Evolutionary conservation across 164 flowering plant genomes (phyloP).

Genomic region (Aristolochia fimbriata): DNA sequence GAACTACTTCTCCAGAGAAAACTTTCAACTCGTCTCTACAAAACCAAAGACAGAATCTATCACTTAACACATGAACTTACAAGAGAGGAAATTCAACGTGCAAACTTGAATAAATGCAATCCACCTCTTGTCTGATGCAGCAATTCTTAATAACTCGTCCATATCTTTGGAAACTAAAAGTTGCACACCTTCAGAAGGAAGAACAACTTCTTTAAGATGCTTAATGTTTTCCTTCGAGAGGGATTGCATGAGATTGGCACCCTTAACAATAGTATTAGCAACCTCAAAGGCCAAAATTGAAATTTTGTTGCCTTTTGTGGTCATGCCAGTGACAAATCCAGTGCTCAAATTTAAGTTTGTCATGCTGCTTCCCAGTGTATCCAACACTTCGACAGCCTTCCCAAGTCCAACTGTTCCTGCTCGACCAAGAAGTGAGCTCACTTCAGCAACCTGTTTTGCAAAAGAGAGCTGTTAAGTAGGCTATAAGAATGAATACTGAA

Average conservation of each 20-base stretch:
- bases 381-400: conserved; percentile 87
- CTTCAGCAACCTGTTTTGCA: conserved; percentile 57
- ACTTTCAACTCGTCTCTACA: conserved; percentile 75
- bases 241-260: conserved; percentile 73
- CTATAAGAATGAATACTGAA: background rate
- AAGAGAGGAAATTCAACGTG: background rate
- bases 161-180: conserved; percentile 57
- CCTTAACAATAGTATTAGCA: conserved; percentile 85
- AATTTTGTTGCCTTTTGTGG: conserved; percentile 70
- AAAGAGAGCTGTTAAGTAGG: background rate
- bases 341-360: conserved; percentile 48
- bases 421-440: conserved; percentile 65
- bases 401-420: conserved; percentile 82
- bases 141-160: conserved; percentile 67
- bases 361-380: conserved; percentile 92
- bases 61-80: background rate
- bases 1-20: conserved; percentile 75
- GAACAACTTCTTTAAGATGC: conserved; percentile 61
- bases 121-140: conserved; percentile 91
- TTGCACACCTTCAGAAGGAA: conserved; percentile 82
- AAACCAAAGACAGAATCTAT: conserved; percentile 3
- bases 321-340: conserved; percentile 66
- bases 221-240: conserved; percentile 65
- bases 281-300: conserved; percentile 84
- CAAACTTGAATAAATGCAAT: background rate